Evolutionary conservation across 208 protist species (phyloP), one percentile per base, ranked within the genome.

Genomic region (Angomonas deanei): DNA sequence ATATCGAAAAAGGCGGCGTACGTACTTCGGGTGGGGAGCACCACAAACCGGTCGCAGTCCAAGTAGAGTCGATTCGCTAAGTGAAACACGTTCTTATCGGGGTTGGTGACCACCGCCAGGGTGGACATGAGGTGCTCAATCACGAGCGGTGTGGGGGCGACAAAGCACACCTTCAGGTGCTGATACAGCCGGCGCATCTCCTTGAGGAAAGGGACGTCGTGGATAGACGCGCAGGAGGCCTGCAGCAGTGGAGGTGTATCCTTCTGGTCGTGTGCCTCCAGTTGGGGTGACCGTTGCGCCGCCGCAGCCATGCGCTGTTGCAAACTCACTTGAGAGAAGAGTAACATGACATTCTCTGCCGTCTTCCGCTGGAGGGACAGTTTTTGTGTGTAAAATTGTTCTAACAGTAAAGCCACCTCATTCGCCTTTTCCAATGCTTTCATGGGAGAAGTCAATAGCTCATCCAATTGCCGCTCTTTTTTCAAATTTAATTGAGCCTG

Each of bases 1-100:
- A 96, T 75, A 17, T 54, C 64, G 55, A 96, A 89, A 63, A 82
- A 96, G 10, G 86, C 81, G 6, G 90, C 73, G 68, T 90, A 92
- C 1, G 82, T 96, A 24, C 80, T 88, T 34, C 85, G 81, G 1
- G 87, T 92, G 24, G 90, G 86, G 21, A 93, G 67, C 19, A 92
- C 55, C 24, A 92, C 83, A 54, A 82, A 93, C 58, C 74, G 74
- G 70, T 93, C 84, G 1, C 72, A 73, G 50, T 96, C 90, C 8
- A 94, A 57, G n/a, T 91, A 62, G 4, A 96, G 60, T 8, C 86
- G 78, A 33, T 90, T 82, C 0, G 87, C 78, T 3, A 92, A 48
- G 48, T 92, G 84, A 54, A 93, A 87, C 4, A 55, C 66, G 19
- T 28, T 19, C 27, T 61, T 67, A 61, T 78, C 74, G n/a, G 76